phyloP scores from a whole-genome alignment of 2,329 filamentous ascomycete genomes.

The Ophioceras dolichostomum region DNA sequence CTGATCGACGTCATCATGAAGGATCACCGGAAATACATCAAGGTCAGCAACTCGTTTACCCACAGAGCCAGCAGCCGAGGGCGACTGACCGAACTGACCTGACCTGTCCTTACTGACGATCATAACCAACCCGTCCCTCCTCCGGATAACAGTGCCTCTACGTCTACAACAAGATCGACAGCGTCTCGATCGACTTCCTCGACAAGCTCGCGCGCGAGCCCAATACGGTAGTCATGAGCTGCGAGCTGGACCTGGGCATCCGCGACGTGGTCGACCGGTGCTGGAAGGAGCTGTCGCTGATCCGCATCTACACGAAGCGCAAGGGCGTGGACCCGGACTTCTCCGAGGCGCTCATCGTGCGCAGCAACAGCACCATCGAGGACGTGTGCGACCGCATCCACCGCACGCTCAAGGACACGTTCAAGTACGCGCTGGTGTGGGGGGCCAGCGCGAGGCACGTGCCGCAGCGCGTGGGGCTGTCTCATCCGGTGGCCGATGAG shows the following conservation, averaged over 20 bases:
- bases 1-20: constrained; percentile 99
- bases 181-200: constrained; percentile 83
- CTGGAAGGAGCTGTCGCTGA: constrained; percentile 85
- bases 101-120: not conserved
- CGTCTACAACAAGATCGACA: constrained; percentile 99
- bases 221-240: constrained; percentile 93
- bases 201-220: constrained; percentile 87
- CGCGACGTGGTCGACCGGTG: constrained; percentile 88
- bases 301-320: constrained; percentile 92
- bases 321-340: constrained; percentile 89
- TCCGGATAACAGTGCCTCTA: constrained; percentile 51
- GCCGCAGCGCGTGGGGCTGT: constrained; percentile 81
- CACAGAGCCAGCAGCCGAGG: not conserved
- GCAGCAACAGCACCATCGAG: constrained; percentile 78
- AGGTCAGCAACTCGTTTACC: constrained; percentile 10
- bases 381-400: constrained; percentile 96
- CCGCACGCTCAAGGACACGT: constrained; percentile 89
- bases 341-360: constrained; percentile 81
- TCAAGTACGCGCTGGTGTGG: constrained; percentile 98
- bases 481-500: constrained; percentile 63
- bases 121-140: not conserved
- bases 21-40: constrained; percentile 95
- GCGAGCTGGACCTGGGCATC: constrained; percentile 88
- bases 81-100: no score
- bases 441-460: constrained; percentile 91